phyloP scores from a whole-genome alignment of 768 basidiomycete genomes.

The Auricularia sp. region DNA sequence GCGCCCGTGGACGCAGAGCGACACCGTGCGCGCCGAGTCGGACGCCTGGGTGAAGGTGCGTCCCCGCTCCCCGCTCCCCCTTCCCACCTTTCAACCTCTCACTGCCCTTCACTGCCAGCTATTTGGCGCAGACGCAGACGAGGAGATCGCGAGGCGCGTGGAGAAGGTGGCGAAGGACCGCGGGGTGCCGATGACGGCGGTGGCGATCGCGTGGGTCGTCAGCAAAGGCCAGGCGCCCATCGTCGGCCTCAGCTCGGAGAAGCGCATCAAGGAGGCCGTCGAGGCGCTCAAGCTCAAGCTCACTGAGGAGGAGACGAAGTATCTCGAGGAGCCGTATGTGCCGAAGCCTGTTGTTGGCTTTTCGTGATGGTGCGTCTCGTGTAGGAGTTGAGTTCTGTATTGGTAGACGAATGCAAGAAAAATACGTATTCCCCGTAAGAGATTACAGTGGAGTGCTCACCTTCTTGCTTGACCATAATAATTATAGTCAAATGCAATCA shows the following conservation, averaged over 20 bases:
- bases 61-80: neutral
- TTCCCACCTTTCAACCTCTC: neutral
- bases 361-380: too few relatives aligned
- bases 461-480: too few relatives aligned
- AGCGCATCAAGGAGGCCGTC: constrained; percentile 38
- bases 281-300: constrained; percentile 38
- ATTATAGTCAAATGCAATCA: too few relatives aligned
- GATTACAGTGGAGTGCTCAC: too few relatives aligned
- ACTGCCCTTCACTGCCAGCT: constrained; percentile 5
- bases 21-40: constrained; percentile 29
- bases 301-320: constrained; percentile 45
- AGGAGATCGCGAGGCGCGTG: constrained; percentile 27
- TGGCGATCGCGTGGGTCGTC: constrained; percentile 44
- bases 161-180: constrained; percentile 45
- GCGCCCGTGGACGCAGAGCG: constrained; percentile 24
- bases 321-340: constrained; percentile 44
- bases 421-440: too few relatives aligned
- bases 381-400: too few relatives aligned
- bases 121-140: neutral
- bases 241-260: constrained; percentile 41
- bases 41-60: constrained; percentile 16
- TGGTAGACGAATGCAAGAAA: too few relatives aligned
- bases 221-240: constrained; percentile 46
- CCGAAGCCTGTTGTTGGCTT: constrained; percentile 23
- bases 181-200: constrained; percentile 45